phyloP scores from a whole-genome alignment of 1,284 basidiomycete species.

The Cryptococcus hybrid region DNA sequence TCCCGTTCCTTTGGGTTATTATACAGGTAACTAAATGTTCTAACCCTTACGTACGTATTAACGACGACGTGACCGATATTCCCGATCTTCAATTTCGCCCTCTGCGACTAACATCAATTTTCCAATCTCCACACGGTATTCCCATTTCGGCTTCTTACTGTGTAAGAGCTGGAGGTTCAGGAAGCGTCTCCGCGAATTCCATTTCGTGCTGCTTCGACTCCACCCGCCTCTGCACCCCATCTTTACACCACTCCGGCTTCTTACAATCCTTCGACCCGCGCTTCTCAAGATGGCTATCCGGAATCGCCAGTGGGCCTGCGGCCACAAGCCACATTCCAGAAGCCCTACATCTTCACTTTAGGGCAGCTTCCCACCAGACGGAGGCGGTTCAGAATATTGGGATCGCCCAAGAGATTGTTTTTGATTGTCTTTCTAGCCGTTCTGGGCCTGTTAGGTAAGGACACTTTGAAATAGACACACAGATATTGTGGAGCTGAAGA shows the following conservation, averaged over 20 bases:
- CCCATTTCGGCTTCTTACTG: too few relatives aligned
- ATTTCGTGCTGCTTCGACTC: conserved; percentile 16
- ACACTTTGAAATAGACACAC: background rate
- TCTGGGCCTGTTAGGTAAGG: background rate
- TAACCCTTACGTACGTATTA: too few relatives aligned
- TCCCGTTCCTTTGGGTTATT: too few relatives aligned
- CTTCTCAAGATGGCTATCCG: conserved; percentile 11
- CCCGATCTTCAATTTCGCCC: background rate
- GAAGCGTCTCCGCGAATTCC: conserved; percentile 14
- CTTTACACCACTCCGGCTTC: background rate
- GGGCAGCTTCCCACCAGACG: conserved; percentile 6
- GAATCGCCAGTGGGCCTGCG: conserved; percentile 17
- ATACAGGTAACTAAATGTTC: too few relatives aligned
- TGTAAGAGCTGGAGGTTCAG: background rate
- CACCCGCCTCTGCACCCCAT: conserved; percentile 9
- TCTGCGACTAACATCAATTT: too few relatives aligned
- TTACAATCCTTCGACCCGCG: background rate
- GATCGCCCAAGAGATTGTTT: conserved; percentile 14
- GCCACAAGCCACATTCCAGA: conserved; percentile 26
- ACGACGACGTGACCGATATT: background rate
- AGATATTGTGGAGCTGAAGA: background rate
- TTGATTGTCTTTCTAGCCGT: conserved; percentile 3
- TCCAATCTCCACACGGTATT: too few relatives aligned
- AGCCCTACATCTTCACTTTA: conserved; percentile 7
- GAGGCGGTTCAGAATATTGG: conserved; percentile 9